phyloP scores from a whole-genome alignment of 148 eudicot genomes.

The Nepenthes mirabilis region DNA sequence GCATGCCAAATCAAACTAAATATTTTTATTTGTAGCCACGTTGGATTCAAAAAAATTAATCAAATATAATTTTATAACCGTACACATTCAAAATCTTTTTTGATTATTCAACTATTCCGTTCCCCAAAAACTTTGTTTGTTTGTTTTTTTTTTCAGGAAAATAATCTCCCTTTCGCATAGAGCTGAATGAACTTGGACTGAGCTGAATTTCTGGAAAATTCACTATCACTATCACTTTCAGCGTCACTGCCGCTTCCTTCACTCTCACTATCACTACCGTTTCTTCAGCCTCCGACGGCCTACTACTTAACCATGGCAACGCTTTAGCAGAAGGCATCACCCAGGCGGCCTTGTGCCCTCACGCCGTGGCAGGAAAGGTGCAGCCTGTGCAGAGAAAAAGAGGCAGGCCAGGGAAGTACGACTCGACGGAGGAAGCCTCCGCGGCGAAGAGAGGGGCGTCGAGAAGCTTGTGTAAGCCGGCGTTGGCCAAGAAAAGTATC shows the following conservation, averaged over 20 bases:
- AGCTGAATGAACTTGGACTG: too few relatives aligned
- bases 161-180: too few relatives aligned
- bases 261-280: background rate
- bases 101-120: too few relatives aligned
- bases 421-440: constrained; percentile 43
- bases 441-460: constrained; percentile 31
- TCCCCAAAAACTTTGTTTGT: too few relatives aligned
- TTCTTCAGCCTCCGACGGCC: constrained; percentile 20
- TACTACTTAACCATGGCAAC: constrained; percentile 11
- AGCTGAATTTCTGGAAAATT: too few relatives aligned
- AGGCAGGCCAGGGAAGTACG: constrained; percentile 46
- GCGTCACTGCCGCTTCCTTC: background rate
- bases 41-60: too few relatives aligned
- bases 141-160: too few relatives aligned
- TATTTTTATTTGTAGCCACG: too few relatives aligned
- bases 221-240: background rate
- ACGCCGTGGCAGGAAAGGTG: constrained; percentile 17
- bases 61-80: too few relatives aligned
- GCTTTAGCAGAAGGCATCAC: constrained; percentile 1
- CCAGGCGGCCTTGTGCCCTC: constrained; percentile 18
- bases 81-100: too few relatives aligned
- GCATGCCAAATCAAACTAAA: too few relatives aligned
- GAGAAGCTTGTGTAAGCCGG: too few relatives aligned
- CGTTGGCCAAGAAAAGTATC: constrained; percentile 21
- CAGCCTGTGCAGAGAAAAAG: constrained; percentile 34